A percentile compares a stretch with the other conserved stretches of the same genome.
Conservation (phyloP, 2,329 filamentous ascomycete genomes). For the Pseudofabraea citricarpa region DNA sequence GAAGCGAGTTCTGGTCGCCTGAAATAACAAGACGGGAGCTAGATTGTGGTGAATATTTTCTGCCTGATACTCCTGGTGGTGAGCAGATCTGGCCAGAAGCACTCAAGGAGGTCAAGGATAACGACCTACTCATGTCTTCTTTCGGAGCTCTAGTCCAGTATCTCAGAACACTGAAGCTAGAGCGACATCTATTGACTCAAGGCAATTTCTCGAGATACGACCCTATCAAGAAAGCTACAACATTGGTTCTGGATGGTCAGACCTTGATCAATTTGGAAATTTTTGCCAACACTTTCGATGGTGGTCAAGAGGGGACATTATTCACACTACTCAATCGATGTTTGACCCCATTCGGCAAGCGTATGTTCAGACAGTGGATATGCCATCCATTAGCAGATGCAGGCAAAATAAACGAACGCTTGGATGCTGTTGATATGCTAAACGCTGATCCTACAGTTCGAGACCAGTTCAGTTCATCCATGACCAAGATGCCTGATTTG, state of each 20-base stretch:
- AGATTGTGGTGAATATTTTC: slow-evolving; percentile 74
- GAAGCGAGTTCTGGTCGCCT: slow-evolving; percentile 85
- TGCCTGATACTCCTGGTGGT: slow-evolving; percentile 44
- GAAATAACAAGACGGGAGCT: slow-evolving; percentile 80
- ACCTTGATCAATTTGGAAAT: slow-evolving; percentile 97
- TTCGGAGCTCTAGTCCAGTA: slow-evolving; percentile 88
- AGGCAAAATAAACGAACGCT: slow-evolving; percentile 81
- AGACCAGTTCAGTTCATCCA: slow-evolving; percentile 81
- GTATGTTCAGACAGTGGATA: slow-evolving; percentile 93
- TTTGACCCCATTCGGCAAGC: slow-evolving; percentile 94
- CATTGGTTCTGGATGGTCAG: slow-evolving; percentile 88
- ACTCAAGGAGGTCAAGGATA: slow-evolving; percentile 67
- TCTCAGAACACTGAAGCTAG: slow-evolving; percentile 79
- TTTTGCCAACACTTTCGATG: slow-evolving; percentile 89
- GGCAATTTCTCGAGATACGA: slow-evolving; percentile 90
- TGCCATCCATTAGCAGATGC: slow-evolving; percentile 91
- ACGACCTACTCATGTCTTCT: slow-evolving; percentile 83
- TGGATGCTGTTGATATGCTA: slow-evolving; percentile 90
- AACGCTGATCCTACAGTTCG: slow-evolving; percentile 78
- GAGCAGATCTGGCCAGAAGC: slow-evolving; percentile 69
- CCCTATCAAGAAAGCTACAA: slow-evolving; percentile 84
- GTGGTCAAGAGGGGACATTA: slow-evolving; percentile 77
- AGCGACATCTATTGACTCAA: slow-evolving; percentile 79
- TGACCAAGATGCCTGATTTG: slow-evolving; percentile 89
- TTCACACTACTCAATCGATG: slow-evolving; percentile 91